phyloP scores from a whole-genome alignment of 164 flowering plant genomes.

The Cinnamomum micranthum region DNA sequence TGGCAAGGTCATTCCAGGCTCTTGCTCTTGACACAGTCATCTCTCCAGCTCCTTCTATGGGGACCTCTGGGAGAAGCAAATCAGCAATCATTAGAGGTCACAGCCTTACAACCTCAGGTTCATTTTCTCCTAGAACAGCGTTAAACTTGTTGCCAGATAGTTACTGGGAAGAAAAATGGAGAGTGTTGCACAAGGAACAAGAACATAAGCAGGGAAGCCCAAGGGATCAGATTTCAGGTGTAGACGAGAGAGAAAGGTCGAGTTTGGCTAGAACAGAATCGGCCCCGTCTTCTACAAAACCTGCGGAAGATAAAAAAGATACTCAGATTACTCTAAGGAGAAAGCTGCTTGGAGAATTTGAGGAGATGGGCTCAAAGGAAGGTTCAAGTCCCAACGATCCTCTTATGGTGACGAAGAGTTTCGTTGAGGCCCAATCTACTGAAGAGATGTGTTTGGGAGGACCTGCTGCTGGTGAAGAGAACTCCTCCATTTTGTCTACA shows the following conservation, averaged over 20 bases:
- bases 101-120: slow-evolving; percentile 42
- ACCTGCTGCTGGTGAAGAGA: slow-evolving; percentile 52
- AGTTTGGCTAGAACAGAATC: slow-evolving; percentile 64
- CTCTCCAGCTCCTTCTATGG: slow-evolving; percentile 22
- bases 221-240: slow-evolving; percentile 26
- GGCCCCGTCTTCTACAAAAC: slow-evolving; percentile 48
- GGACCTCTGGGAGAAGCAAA: slow-evolving; percentile 29
- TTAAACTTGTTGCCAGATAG: slow-evolving; percentile 58
- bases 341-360: slow-evolving; percentile 55
- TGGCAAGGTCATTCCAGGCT: slow-evolving; percentile 74
- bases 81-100: slow-evolving; percentile 38
- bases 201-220: slow-evolving; percentile 36
- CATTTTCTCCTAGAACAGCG: slow-evolving; percentile 54
- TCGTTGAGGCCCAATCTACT: not conserved
- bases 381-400: slow-evolving; percentile 17
- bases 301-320: slow-evolving; percentile 22
- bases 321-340: slow-evolving; percentile 50
- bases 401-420: slow-evolving; percentile 18
- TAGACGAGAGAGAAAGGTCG: slow-evolving; percentile 39
- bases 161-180: slow-evolving; percentile 98
- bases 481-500: slow-evolving; percentile 53
- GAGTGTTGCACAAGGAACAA: slow-evolving; percentile 67
- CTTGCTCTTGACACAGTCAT: slow-evolving; percentile 50
- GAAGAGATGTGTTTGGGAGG: slow-evolving; percentile 35
- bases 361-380: slow-evolving; percentile 21